Percentiles rank a stretch among this genome's conserved stretches.
These are phyloP conservation scores for Chlorokybus atmophyticus DNA, from an alignment of 139 green algal species.

Conservation along the genomic window DNA sequence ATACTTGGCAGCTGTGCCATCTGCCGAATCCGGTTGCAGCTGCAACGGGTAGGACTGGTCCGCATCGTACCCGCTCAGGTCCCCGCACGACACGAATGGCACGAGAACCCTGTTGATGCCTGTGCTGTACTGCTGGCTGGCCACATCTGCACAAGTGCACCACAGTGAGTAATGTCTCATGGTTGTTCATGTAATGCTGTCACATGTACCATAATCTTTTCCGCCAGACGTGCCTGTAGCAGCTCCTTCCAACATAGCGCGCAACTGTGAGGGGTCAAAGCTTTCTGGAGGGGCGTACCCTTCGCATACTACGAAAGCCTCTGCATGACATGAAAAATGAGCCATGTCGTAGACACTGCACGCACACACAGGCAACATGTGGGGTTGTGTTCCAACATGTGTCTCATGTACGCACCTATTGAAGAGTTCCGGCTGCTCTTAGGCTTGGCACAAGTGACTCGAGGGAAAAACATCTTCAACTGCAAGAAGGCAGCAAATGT, in stretches of 20 bases:
- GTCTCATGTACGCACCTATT: conserved; percentile 52
- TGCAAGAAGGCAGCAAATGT: conserved; percentile 15
- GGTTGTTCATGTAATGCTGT: background rate
- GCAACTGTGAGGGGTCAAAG: conserved; percentile 48
- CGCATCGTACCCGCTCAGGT: conserved; percentile 78
- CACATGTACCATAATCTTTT: background rate
- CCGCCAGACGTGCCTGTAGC: background rate
- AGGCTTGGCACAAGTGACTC: conserved; percentile 88
- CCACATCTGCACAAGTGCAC: background rate
- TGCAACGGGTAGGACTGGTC: conserved; percentile 71
- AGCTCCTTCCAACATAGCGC: conserved; percentile 33
- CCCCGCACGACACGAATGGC: conserved; percentile 86
- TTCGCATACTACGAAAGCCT: conserved; percentile 92
- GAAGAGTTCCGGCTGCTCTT: conserved; percentile 79
- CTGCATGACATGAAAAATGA: conserved; percentile 27
- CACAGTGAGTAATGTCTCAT: too few relatives aligned
- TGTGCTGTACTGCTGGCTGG: background rate
- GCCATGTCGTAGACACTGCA: background rate
- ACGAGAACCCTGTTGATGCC: conserved; percentile 38
- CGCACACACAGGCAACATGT: background rate
- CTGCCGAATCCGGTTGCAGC: background rate
- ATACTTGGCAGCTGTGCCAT: background rate
- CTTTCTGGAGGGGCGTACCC: conserved; percentile 44
- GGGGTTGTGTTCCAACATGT: too few relatives aligned
- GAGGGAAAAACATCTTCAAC: conserved; percentile 73